Evolutionary conservation across 176 grass and related monocot species (phyloP), one percentile per base, ranked within the genome.

Genomic region (Phragmites australis): DNA sequence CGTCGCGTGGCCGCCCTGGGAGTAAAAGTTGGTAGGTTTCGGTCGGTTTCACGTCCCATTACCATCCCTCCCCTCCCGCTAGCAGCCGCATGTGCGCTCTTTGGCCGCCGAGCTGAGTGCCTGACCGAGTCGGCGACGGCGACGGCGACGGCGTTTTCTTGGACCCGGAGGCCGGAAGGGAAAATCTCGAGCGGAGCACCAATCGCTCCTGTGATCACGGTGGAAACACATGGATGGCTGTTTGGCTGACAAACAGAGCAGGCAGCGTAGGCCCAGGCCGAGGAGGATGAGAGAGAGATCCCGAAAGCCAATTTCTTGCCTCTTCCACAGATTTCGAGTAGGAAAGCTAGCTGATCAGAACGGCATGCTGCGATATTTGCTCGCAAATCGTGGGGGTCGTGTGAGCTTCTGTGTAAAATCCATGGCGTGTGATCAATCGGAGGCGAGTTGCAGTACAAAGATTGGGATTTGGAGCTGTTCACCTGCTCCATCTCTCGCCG

Each of bases 201-300:
- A 37, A 80, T 66, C 48, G 51, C 68, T 73, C 68, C 68, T 39
- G 41, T 8, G 66, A 80, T 86, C 37, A 17, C 19, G 65, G 75
- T 50, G 54, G 64, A 29, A 21, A 34, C 40, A 65, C 75, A 34
- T 54, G 79, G 65, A 60, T 15, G 22, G 58, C 34, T 34, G 23
- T 65, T 65, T n/a, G 12, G 58, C 46, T 64, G 72, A 75, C 51
- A 9, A 34, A 5, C 29, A 55, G 34, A 1, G 8, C 13, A 10
- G 41, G 42, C 19, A 22, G 16, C 42, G 29, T 64, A 23, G 57
- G 58, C 19, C 49, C 23, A 3, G 4, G 27, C 5, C 8, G 13
- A 29, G 6, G 26, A 31, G 69, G 46, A 50, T 8, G 17, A 19
- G 69, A 71, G 9, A 19, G 1, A 11, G 0, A 5, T n/a, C 0